These are phyloP conservation scores for Colletotrichum tabaci DNA, from an alignment of 2,329 filamentous ascomycete species.

Conservation along the genomic window DNA sequence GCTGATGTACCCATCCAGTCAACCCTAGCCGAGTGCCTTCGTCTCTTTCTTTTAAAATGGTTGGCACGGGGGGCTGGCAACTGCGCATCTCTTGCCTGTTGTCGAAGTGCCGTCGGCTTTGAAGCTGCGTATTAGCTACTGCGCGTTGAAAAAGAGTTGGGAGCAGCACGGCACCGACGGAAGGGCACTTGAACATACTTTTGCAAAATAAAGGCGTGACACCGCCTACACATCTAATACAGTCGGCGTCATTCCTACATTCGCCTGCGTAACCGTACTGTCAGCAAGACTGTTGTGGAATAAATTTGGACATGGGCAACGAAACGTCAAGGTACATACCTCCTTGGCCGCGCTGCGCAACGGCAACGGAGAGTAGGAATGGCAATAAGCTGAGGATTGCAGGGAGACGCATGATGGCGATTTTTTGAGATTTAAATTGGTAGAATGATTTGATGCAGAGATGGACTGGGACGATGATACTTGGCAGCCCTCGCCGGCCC, in stretches of 20 bases:
- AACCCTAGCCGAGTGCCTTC: too few relatives aligned
- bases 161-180: too few relatives aligned
- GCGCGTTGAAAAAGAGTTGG: too few relatives aligned
- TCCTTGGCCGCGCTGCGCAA: slow-evolving; percentile 12
- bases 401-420: slow-evolving; percentile 4
- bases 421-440: too few relatives aligned
- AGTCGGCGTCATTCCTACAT: slow-evolving; percentile 12
- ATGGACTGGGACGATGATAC: too few relatives aligned
- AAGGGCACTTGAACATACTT: background rate
- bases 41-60: too few relatives aligned
- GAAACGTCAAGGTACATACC: background rate
- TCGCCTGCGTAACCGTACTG: background rate
- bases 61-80: background rate
- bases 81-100: background rate
- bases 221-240: slow-evolving; percentile 15
- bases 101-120: background rate
- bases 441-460: too few relatives aligned
- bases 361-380: slow-evolving; percentile 1
- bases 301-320: accelerated
- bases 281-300: background rate
- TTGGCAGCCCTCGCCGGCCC: too few relatives aligned
- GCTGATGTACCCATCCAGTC: too few relatives aligned
- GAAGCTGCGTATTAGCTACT: background rate
- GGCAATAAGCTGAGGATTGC: background rate
- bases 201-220: slow-evolving; percentile 24